phyloP scores from a whole-genome alignment of 192 early-diverging fungal genomes.

The Phycomyces nitens region DNA sequence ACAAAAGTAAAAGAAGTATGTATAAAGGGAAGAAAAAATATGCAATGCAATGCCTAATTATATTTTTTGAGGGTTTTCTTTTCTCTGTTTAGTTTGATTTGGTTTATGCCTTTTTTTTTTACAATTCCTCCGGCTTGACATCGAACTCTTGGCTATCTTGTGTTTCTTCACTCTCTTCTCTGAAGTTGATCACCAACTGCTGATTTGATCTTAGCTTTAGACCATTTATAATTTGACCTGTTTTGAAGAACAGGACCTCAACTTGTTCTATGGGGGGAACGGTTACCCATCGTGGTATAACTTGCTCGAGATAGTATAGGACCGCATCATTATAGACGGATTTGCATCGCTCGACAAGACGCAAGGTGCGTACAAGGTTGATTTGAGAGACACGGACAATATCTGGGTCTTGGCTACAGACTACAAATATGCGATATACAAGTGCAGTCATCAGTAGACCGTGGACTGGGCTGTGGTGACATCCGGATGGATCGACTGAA shows the following conservation, averaged over 20 bases:
- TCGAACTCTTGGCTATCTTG: neutral
- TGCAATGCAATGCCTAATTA: no score
- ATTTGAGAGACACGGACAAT: constrained; percentile 13
- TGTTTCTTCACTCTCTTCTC: neutral
- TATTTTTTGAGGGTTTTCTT: no score
- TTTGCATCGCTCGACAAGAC: neutral
- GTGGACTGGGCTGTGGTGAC: constrained; percentile 15
- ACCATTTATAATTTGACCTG: neutral
- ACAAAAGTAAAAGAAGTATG: no score
- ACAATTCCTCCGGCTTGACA: neutral
- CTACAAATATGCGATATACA: constrained; percentile 10
- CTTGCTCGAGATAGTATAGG: neutral
- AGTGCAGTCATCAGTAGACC: constrained; percentile 2
- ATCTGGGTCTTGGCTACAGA: constrained; percentile 1
- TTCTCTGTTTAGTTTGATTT: no score
- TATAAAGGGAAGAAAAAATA: no score
- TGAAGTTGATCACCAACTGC: neutral
- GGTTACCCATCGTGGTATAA: neutral
- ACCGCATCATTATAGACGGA: neutral
- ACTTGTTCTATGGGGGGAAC: neutral
- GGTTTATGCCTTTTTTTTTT: neutral
- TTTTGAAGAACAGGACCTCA: neutral
- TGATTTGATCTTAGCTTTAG: neutral
- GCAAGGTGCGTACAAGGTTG: constrained; percentile 11
- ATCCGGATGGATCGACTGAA: constrained; percentile 11